Evolutionary conservation across 768 basidiomycete genomes (phyloP).

Genomic region (Mrakia gelida): DNA sequence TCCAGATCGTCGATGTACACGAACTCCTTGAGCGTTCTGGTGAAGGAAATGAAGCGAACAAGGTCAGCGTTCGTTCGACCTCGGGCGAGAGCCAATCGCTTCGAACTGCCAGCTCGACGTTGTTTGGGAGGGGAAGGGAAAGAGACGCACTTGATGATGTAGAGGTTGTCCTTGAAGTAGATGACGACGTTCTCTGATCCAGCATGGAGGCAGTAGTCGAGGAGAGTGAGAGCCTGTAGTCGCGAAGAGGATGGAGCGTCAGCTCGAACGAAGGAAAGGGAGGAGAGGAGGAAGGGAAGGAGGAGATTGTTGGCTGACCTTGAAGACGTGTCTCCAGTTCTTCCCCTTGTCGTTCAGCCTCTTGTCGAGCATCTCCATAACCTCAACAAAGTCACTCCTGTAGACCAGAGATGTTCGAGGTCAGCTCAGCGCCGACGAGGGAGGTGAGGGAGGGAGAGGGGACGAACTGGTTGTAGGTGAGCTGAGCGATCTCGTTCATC

Average conservation of each 20-base stretch:
- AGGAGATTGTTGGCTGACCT: constrained; percentile 53
- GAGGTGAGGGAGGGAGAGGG: background rate
- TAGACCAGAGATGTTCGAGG: background rate
- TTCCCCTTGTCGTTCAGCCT: constrained; percentile 97
- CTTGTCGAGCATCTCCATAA: constrained; percentile 99
- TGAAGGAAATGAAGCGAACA: background rate
- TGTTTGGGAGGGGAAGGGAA: constrained; percentile 4
- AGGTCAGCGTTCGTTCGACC: background rate
- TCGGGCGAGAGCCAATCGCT: background rate
- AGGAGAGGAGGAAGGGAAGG: background rate
- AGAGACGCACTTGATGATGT: constrained; percentile 70
- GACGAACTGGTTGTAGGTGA: constrained; percentile 93
- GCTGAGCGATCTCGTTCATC: constrained; percentile 97
- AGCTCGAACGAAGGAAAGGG: background rate
- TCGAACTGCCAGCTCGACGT: background rate
- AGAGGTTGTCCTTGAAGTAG: constrained; percentile 95
- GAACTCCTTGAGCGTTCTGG: constrained; percentile 86
- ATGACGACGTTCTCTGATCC: constrained; percentile 98
- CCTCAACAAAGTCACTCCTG: constrained; percentile 93
- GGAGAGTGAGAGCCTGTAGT: constrained; percentile 69
- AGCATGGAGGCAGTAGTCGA: constrained; percentile 92
- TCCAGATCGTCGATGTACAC: constrained; percentile 91
- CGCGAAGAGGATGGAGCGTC: background rate
- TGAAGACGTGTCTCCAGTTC: constrained; percentile 99
- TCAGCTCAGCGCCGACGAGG: background rate